Evolutionary conservation across 1,284 basidiomycete species (phyloP), one percentile per base, ranked within the genome.

Genomic region (Cutaneotrichosporon sp.): DNA sequence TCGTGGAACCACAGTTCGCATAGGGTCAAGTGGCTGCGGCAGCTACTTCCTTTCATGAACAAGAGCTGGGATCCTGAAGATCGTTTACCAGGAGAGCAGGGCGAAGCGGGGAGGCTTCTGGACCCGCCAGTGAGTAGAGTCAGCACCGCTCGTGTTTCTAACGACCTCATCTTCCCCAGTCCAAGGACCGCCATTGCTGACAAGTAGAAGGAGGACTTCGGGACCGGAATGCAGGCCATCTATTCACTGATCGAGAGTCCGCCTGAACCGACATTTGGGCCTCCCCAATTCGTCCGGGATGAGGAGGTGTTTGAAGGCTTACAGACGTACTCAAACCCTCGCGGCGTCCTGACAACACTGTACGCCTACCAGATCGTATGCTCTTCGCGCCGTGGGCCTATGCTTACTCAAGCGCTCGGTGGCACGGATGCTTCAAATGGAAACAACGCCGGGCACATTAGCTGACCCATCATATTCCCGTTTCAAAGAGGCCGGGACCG

Each of bases 301-400:
- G 31, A 58, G 17, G 66, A 68, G 26, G 53, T 65, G 2, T 54
- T 62, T 10, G 37, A 44, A 2, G 34, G 59, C 7, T 42, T 71
- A 14, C 34, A 42, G n/a, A 44, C 35, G 3, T 63, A 61, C 26
- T 63, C 65, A 44, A 63, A 66, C 42, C 67, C 64, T 0, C 42
- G 46, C 9, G 66, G 67, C 1, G 49, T 73, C n/a, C 53, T 46
- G 24, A 70, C 67, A 2, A 35, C 46, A 9, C 35, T 72, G 46
- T 67, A 71, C 43, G 51, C 46, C 27, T 74, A 74, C 51, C 71
- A 74, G 51, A 58, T 68, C 16, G 70, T 74, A 35, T 54, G 69
- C 55, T 14, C 17, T 12, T 20, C 9, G 4, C 5, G 24, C 20
- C 33, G 11, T 4, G 29, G 14, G 11, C n/a, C 9, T 19, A 24